A percentile compares a stretch with the other conserved stretches of the same genome.
These are phyloP conservation scores for Pyrenopolyporus hunteri DNA, from an alignment of 495 filamentous ascomycete species.

Conservation along the genomic window DNA sequence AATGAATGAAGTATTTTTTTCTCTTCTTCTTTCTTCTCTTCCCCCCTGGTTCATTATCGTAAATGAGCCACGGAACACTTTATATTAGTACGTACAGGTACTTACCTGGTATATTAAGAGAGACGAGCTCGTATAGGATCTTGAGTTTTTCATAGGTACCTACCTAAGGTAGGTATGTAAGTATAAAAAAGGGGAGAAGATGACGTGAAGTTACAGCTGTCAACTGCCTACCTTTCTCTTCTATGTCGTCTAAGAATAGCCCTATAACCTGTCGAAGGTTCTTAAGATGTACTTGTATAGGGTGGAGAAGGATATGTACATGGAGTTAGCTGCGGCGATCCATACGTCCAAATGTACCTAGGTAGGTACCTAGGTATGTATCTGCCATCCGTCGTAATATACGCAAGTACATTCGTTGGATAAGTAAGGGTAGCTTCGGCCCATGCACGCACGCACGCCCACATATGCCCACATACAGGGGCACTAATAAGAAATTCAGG, in stretches of 20 bases:
- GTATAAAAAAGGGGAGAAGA: neutral
- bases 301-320: neutral
- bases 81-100: too few relatives aligned
- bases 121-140: neutral
- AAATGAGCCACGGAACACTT: too few relatives aligned
- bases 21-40: too few relatives aligned
- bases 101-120: too few relatives aligned
- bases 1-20: conserved; percentile 2
- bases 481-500: neutral
- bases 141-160: neutral
- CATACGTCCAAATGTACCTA: too few relatives aligned
- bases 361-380: neutral
- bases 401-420: neutral
- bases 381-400: too few relatives aligned
- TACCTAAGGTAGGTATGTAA: neutral
- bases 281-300: neutral
- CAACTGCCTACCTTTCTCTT: too few relatives aligned
- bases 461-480: too few relatives aligned
- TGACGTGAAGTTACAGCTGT: too few relatives aligned
- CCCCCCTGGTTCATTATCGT: too few relatives aligned
- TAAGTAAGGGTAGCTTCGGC: neutral
- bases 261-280: neutral
- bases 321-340: too few relatives aligned
- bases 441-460: neutral
- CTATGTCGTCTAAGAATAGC: neutral